A percentile compares a stretch with the other conserved stretches of the same genome.
Conservation (phyloP, 345 rosid genomes). For the Citrus sinensis region DNA sequence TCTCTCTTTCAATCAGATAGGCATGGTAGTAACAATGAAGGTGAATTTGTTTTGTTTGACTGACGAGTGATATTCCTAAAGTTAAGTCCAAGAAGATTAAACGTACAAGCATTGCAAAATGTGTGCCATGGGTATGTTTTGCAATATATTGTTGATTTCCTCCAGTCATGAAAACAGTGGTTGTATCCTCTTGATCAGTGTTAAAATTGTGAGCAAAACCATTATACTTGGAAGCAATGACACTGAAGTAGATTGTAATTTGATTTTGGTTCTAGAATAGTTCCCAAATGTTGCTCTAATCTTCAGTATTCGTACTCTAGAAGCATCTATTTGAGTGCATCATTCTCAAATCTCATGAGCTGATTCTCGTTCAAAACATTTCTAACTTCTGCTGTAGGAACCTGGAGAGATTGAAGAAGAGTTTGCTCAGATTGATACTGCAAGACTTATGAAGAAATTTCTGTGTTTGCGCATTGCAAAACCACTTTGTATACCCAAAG, state of each 20-base stretch:
- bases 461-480: conserved; percentile 37
- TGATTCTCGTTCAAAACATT: background rate
- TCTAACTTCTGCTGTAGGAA: conserved; percentile 40
- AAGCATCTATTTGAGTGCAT: background rate
- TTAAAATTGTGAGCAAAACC: background rate
- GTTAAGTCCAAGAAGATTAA: background rate
- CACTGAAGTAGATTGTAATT: background rate
- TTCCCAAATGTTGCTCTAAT: background rate
- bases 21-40: background rate
- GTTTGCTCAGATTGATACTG: conserved; percentile 59
- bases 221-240: background rate
- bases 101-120: background rate
- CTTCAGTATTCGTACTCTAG: background rate
- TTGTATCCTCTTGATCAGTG: background rate
- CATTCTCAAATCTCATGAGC: background rate
- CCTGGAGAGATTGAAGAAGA: conserved; percentile 71
- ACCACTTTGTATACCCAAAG: conserved; percentile 58
- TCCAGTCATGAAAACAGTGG: background rate
- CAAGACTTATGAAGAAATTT: conserved; percentile 40
- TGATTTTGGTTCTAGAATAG: background rate
- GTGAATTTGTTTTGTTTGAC: background rate
- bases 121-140: background rate
- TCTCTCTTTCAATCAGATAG: background rate
- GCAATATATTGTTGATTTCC: background rate
- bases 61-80: background rate